Conservation (phyloP, 805 yeast species). For the Candida dajiaensis region DNA sequence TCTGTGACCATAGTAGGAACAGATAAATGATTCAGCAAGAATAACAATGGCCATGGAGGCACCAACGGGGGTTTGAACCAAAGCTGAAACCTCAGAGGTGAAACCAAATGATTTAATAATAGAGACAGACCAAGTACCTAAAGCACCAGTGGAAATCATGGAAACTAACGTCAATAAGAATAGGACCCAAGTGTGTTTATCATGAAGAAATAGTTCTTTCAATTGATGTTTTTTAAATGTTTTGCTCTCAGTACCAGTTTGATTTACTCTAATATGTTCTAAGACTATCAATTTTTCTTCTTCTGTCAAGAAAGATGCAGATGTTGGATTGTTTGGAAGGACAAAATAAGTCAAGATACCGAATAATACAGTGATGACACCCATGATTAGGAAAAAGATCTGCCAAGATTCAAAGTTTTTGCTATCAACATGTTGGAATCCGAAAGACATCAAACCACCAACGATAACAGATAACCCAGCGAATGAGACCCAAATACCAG, state of each 20-base stretch:
- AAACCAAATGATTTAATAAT: slow-evolving; percentile 44
- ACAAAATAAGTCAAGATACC: slow-evolving; percentile 38
- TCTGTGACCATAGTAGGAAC: slow-evolving; percentile 29
- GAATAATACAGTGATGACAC: slow-evolving; percentile 43
- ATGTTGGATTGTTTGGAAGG: slow-evolving; percentile 46
- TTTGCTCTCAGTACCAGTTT: slow-evolving; percentile 43
- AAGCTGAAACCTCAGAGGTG: slow-evolving; percentile 34
- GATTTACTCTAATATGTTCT: slow-evolving; percentile 37
- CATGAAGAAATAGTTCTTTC: slow-evolving; percentile 36
- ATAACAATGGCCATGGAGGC: slow-evolving; percentile 38
- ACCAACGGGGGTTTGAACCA: slow-evolving; percentile 55
- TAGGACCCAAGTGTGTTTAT: slow-evolving; percentile 45
- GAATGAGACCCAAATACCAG: slow-evolving; percentile 52
- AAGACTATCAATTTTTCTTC: slow-evolving; percentile 37
- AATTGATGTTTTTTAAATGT: slow-evolving; percentile 36
- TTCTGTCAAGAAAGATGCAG: slow-evolving; percentile 29
- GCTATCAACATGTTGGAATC: slow-evolving; percentile 43
- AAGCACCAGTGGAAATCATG: slow-evolving; percentile 47
- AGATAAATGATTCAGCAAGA: slow-evolving; percentile 32
- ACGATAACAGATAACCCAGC: slow-evolving; percentile 45
- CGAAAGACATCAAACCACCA: slow-evolving; percentile 44
- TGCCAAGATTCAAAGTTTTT: slow-evolving; percentile 50
- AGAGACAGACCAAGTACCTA: slow-evolving; percentile 27
- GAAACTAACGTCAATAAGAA: slow-evolving; percentile 37
- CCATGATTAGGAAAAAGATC: slow-evolving; percentile 52